A percentile compares a stretch with the other conserved stretches of the same genome.
These are phyloP conservation scores for Melanomma pulvis-pyrius DNA, from an alignment of 495 filamentous ascomycete species.

Conservation along the genomic window DNA sequence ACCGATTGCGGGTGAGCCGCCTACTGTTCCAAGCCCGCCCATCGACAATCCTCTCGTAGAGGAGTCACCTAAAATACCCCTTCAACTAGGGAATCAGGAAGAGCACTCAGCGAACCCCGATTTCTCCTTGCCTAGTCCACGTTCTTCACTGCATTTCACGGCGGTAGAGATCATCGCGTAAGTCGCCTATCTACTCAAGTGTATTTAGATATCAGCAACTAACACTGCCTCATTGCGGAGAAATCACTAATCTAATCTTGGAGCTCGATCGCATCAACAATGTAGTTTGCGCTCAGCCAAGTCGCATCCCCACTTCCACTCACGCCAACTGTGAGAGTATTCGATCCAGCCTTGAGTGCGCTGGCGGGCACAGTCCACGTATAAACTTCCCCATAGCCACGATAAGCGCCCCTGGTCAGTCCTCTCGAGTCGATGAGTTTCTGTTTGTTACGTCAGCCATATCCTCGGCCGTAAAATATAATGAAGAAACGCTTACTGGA, in stretches of 20 bases:
- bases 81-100: too few species aligned
- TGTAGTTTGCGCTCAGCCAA: slow-evolving; percentile 33
- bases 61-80: too few species aligned
- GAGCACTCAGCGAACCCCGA: too few species aligned
- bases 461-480: background rate
- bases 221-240: too few species aligned
- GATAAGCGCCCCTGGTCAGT: slow-evolving; percentile 25
- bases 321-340: slow-evolving; percentile 23
- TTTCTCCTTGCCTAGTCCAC: too few species aligned
- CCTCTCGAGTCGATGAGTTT: slow-evolving; percentile 30
- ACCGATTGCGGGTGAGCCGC: too few species aligned
- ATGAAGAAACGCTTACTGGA: slow-evolving; percentile 14
- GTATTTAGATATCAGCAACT: too few species aligned
- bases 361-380: slow-evolving; percentile 24
- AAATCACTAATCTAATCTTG: slow-evolving; percentile 9
- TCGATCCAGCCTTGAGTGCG: slow-evolving; percentile 22
- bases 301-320: slow-evolving; percentile 28
- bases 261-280: slow-evolving; percentile 28
- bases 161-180: too few species aligned
- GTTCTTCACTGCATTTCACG: too few species aligned
- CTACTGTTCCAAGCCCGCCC: too few species aligned
- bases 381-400: slow-evolving; percentile 27
- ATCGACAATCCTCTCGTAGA: too few species aligned
- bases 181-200: too few species aligned
- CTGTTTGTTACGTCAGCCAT: slow-evolving; percentile 9